A percentile compares a stretch with the other conserved stretches of the same genome.
These are phyloP conservation scores for Pyricularia sp. DNA, from an alignment of 2,329 filamentous ascomycete genomes.

Conservation along the genomic window DNA sequence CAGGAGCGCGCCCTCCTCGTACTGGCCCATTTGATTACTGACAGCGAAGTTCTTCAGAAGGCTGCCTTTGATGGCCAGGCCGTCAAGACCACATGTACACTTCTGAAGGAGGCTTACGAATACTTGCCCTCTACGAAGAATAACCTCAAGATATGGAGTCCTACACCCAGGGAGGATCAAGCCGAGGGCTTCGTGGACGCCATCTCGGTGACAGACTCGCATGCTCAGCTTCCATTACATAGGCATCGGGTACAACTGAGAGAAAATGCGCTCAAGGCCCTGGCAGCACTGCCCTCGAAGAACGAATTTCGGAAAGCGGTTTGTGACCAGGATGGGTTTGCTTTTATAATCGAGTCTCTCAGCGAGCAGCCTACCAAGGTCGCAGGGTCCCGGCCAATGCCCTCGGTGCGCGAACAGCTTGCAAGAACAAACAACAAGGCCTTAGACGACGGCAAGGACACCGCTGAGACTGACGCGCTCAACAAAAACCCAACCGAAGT, in stretches of 20 bases:
- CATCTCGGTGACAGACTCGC: constrained; percentile 27
- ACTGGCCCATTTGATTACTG: constrained; percentile 68
- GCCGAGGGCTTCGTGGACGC: neutral
- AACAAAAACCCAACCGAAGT: constrained; percentile 69
- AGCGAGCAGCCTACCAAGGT: constrained; percentile 44
- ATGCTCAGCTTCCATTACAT: constrained; percentile 49
- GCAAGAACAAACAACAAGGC: constrained; percentile 12
- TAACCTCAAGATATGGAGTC: constrained; percentile 26
- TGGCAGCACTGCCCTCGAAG: constrained; percentile 74
- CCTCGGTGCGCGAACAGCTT: neutral
- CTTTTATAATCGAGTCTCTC: constrained; percentile 77
- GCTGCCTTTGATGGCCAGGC: constrained; percentile 62
- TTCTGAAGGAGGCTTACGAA: constrained; percentile 43
- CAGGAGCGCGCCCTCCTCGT: constrained; percentile 66
- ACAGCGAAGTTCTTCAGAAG: constrained; percentile 71
- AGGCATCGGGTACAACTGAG: constrained; percentile 68
- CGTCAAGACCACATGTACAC: constrained; percentile 33
- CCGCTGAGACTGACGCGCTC: constrained; percentile 34
- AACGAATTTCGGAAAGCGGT: constrained; percentile 78
- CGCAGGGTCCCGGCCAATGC: constrained; percentile 29
- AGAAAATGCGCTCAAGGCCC: constrained; percentile 65
- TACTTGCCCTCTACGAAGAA: constrained; percentile 23
- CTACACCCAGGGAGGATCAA: constrained; percentile 9
- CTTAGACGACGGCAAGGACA: constrained; percentile 22
- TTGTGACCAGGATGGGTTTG: constrained; percentile 71